These are phyloP conservation scores for Camptophora hylomeconis DNA, from an alignment of 2,329 filamentous ascomycete genomes.

Conservation along the genomic window DNA sequence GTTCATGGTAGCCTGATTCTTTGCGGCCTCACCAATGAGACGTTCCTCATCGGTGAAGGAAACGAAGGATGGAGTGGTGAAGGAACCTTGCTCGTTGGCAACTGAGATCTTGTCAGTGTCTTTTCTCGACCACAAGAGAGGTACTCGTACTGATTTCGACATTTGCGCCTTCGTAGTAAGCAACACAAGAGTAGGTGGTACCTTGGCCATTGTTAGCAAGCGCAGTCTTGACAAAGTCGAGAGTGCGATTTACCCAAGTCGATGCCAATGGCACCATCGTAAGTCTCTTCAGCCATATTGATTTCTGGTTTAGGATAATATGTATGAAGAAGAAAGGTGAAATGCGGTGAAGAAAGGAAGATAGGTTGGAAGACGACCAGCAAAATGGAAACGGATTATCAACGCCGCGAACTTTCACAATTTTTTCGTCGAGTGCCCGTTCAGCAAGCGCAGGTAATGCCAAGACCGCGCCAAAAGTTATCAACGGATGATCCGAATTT, in stretches of 20 bases:
- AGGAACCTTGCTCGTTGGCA: conserved; percentile 99
- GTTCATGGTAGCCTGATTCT: conserved; percentile 99
- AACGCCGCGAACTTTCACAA: too few relatives aligned
- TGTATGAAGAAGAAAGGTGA: conserved; percentile 1
- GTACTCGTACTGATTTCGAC: conserved; percentile 78
- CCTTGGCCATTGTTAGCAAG: conserved; percentile 40
- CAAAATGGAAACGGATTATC: too few relatives aligned
- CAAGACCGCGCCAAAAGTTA: too few relatives aligned
- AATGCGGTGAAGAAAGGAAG: too few relatives aligned
- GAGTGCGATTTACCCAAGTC: conserved; percentile 86
- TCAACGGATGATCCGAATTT: too few relatives aligned
- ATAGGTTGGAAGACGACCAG: too few relatives aligned
- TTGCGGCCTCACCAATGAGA: conserved; percentile 97
- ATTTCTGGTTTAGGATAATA: conserved; percentile 6
- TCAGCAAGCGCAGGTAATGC: too few relatives aligned
- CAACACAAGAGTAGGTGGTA: conserved; percentile 99
- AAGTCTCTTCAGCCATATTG: conserved; percentile 93
- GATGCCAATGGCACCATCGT: conserved; percentile 99
- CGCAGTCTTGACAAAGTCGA: conserved; percentile 7
- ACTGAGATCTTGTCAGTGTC: conserved; percentile 36
- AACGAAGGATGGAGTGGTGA: conserved; percentile 98
- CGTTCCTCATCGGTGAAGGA: conserved; percentile 98
- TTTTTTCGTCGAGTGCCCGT: too few relatives aligned
- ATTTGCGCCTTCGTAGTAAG: conserved; percentile 98
- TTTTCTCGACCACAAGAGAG: conserved; percentile 9